phyloP scores from a whole-genome alignment of 2,329 filamentous ascomycete genomes.

The Didymella arachidicola region DNA sequence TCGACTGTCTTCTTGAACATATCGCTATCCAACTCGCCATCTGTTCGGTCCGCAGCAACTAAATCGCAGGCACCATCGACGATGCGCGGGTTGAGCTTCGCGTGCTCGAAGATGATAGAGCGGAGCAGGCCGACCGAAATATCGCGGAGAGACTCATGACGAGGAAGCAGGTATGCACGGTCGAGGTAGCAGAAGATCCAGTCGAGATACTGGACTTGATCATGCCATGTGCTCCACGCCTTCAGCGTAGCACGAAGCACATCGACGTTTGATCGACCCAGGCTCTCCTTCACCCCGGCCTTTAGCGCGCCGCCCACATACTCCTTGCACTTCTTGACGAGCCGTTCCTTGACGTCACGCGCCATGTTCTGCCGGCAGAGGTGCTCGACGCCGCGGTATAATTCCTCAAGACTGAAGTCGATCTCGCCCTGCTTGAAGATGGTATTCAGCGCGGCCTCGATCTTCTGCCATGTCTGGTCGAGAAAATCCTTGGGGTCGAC shows the following conservation, averaged over 20 bases:
- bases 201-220: slow-evolving; percentile 77
- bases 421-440: slow-evolving; percentile 73
- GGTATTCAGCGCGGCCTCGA: slow-evolving; percentile 74
- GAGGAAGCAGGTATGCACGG: slow-evolving; percentile 82
- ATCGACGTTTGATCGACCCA: slow-evolving; percentile 67
- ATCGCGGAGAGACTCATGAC: slow-evolving; percentile 80
- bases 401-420: slow-evolving; percentile 76
- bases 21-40: slow-evolving; percentile 64
- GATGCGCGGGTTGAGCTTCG: slow-evolving; percentile 61
- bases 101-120: slow-evolving; percentile 63
- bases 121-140: slow-evolving; percentile 81
- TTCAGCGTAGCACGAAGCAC: slow-evolving; percentile 67
- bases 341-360: slow-evolving; percentile 69
- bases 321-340: slow-evolving; percentile 70
- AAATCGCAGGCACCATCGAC: slow-evolving; percentile 79
- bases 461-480: slow-evolving; percentile 74
- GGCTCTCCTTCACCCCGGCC: slow-evolving; percentile 64
- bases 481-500: slow-evolving; percentile 80
- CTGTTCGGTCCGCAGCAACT: slow-evolving; percentile 73
- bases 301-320: slow-evolving; percentile 68
- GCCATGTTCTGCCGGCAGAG: slow-evolving; percentile 82
- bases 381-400: slow-evolving; percentile 92
- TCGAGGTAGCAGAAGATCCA: slow-evolving; percentile 96
- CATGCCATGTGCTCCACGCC: slow-evolving; percentile 80
- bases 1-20: slow-evolving; percentile 76